Base-by-base conservation (phyloP, 129 eudicot species). In the Smallanthus sonchifolius region DNA sequence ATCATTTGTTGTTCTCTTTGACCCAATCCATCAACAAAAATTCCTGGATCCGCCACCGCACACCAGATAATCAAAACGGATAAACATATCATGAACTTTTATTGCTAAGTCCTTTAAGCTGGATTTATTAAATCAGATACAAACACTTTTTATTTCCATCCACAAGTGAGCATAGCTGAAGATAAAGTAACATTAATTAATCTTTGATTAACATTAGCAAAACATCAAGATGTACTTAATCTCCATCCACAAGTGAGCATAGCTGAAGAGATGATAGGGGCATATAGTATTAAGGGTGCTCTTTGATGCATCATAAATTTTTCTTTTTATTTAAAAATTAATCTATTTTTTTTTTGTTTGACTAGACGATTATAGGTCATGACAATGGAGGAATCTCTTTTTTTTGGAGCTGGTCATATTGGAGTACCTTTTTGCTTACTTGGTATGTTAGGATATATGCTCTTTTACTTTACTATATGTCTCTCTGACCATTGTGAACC, bases 371-470 rank as follows among this genome's bases (percentile, higher is more conserved):
- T 70, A 65, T 85, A 65, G 97, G 91, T 67, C 85, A 83, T 70
- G 83, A 79, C 75, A 90, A 84, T 70, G 88, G 88, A 49, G 97
- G 89, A 67, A 86, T 93, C 68, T 90, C 97, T 79, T 90, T 93
- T 90, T 93, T 85, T 78, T 93, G 95, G 92, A 90, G 90, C 82
- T 93, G 92, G 98, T 93, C 98, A 30, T 93, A 93, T 81, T 93
- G 98, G 98, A 90, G 96, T 77, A 93, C 98, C 16, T 93, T 93
- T 79, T 74, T 90, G 73, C 92, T 93, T 74, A 93, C 98, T 35
- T 93, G 98, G 98, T 93, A 93, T 38, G 83, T 66, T 72, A 38
- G 19, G 8, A 19, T 77, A 60, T n/a, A 43, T 57, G 38, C 44
- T 67, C 30, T 43, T 55, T 45, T 40, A 30, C 4, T 77, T 30